Evolutionary conservation across 768 basidiomycete genomes (phyloP).

Genomic region (Trametes sanguinea): DNA sequence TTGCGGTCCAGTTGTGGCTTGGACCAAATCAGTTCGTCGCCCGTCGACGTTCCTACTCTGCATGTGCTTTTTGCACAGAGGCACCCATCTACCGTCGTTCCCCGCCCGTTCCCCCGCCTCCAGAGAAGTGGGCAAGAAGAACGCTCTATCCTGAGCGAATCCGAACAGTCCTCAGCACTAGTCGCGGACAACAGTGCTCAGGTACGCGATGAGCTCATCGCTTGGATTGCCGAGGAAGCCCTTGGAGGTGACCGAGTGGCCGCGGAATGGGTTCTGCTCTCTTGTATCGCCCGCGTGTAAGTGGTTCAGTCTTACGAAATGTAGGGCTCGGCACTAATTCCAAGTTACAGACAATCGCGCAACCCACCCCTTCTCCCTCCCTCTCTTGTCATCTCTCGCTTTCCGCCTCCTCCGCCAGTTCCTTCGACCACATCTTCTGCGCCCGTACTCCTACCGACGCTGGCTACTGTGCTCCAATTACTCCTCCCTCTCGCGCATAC

Average conservation of each 20-base stretch:
- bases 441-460: slow-evolving; percentile 39
- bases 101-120: slow-evolving; percentile 41
- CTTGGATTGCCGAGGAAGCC: slow-evolving; percentile 73
- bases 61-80: slow-evolving; percentile 62
- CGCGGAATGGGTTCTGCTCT: slow-evolving; percentile 75
- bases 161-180: not conserved
- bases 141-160: slow-evolving; percentile 5
- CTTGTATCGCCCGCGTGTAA: slow-evolving; percentile 62
- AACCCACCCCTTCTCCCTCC: slow-evolving; percentile 67
- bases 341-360: slow-evolving; percentile 58
- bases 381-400: slow-evolving; percentile 62
- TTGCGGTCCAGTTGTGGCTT: slow-evolving; percentile 31
- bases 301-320: slow-evolving; percentile 28
- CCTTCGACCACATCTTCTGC: slow-evolving; percentile 19
- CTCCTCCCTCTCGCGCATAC: slow-evolving; percentile 58
- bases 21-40: slow-evolving; percentile 36
- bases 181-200: slow-evolving; percentile 18
- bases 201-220: slow-evolving; percentile 58
- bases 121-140: not conserved
- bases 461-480: slow-evolving; percentile 55
- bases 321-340: not conserved
- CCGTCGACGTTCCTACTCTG: slow-evolving; percentile 57
- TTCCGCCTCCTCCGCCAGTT: slow-evolving; percentile 47
- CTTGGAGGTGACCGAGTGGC: slow-evolving; percentile 68
- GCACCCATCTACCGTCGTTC: slow-evolving; percentile 43